phyloP scores from a whole-genome alignment of 306 rosid species.

The Abrus pulchellus region DNA sequence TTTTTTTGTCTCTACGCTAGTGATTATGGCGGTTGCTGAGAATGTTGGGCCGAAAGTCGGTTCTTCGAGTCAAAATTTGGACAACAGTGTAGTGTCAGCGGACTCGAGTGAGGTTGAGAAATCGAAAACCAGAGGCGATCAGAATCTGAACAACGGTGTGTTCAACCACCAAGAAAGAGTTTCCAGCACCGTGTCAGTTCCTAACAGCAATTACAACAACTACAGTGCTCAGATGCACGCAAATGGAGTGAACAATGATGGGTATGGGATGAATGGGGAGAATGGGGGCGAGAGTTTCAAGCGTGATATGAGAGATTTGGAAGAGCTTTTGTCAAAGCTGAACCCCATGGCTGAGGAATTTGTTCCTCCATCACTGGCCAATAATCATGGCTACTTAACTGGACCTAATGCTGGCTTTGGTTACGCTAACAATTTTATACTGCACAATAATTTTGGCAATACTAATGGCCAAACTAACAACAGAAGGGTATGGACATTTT shows the following conservation, averaged over 20 bases:
- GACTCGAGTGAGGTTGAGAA: slow-evolving; percentile 68
- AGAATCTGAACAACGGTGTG: slow-evolving; percentile 54
- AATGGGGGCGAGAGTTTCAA: slow-evolving; percentile 70
- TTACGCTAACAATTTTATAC: slow-evolving; percentile 61
- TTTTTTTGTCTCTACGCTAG: slow-evolving; percentile 41
- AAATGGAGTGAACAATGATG: slow-evolving; percentile 63
- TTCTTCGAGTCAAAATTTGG: slow-evolving; percentile 63
- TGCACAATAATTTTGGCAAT: slow-evolving; percentile 58
- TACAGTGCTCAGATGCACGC: slow-evolving; percentile 68
- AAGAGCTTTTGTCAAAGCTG: slow-evolving; percentile 84
- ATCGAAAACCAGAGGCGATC: slow-evolving; percentile 71
- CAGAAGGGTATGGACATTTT: slow-evolving; percentile 65
- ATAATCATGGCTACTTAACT: slow-evolving; percentile 61
- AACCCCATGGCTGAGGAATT: slow-evolving; percentile 99
- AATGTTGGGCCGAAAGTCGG: slow-evolving; percentile 68
- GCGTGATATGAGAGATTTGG: slow-evolving; percentile 96
- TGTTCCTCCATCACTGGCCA: slow-evolving; percentile 86
- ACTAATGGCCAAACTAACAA: slow-evolving; percentile 58
- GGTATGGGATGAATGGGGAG: slow-evolving; percentile 56
- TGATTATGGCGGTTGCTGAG: slow-evolving; percentile 93
- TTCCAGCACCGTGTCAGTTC: slow-evolving; percentile 41
- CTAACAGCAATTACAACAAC: slow-evolving; percentile 58
- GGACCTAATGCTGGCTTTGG: slow-evolving; percentile 67
- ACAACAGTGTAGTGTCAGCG: slow-evolving; percentile 61
- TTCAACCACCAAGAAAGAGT: slow-evolving; percentile 58